Conservation (phyloP, 139 green algal species). For the Auxenochlorella pyrenoidosa region DNA sequence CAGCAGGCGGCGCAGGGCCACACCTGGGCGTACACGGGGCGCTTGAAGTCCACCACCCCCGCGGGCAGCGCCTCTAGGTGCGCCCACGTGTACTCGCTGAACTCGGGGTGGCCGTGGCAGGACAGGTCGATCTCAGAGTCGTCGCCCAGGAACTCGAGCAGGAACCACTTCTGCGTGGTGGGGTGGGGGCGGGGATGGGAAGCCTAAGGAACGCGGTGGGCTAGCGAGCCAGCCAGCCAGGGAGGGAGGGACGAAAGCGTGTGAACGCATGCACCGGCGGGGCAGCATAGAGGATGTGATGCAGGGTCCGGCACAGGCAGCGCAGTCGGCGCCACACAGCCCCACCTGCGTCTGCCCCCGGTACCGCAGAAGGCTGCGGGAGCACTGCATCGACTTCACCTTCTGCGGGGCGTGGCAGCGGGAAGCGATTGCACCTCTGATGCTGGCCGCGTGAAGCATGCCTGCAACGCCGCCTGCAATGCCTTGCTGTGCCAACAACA, state of each 20-base stretch:
- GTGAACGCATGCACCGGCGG: too few relatives aligned
- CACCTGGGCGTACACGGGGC: slow-evolving; percentile 25
- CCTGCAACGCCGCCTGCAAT: too few relatives aligned
- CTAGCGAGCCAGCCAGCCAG: too few relatives aligned
- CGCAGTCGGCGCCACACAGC: background rate
- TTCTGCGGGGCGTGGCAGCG: background rate
- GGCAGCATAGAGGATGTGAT: too few relatives aligned
- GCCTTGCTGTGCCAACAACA: too few relatives aligned
- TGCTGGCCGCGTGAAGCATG: too few relatives aligned
- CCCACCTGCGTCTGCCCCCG: slow-evolving; percentile 60
- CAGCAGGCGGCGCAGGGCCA: background rate
- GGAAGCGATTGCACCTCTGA: too few relatives aligned
- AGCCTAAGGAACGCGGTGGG: too few relatives aligned
- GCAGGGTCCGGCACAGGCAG: too few relatives aligned
- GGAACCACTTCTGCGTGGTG: slow-evolving; percentile 37
- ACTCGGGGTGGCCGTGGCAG: slow-evolving; percentile 50
- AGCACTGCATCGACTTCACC: background rate
- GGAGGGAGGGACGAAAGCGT: too few relatives aligned
- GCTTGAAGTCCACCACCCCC: slow-evolving; percentile 58
- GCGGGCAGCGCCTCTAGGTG: slow-evolving; percentile 47
- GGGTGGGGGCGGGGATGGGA: background rate
- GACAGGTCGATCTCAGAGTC: slow-evolving; percentile 60
- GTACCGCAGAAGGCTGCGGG: slow-evolving; percentile 37
- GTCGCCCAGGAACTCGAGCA: slow-evolving; percentile 53
- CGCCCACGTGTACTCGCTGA: slow-evolving; percentile 56